These are phyloP conservation scores for Coniochaeta sp. DNA, from an alignment of 2,329 filamentous ascomycete genomes.

Conservation along the genomic window DNA sequence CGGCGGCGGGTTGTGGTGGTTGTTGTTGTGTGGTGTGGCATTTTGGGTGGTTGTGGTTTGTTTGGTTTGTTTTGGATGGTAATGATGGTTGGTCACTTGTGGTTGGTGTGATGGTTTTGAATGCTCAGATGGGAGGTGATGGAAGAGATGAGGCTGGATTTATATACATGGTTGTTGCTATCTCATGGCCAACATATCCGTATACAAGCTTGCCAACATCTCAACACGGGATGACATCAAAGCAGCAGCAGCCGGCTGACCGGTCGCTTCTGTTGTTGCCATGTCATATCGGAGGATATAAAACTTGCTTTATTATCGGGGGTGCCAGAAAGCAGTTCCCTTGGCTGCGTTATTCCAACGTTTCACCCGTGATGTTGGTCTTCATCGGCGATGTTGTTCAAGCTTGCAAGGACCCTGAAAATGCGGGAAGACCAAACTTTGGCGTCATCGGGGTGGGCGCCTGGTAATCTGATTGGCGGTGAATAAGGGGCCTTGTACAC, in stretches of 20 bases:
- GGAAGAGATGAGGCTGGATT: not conserved
- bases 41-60: slow-evolving; percentile 22
- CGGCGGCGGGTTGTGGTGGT: slow-evolving; percentile 34
- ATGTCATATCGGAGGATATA: not conserved
- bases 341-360: too few species aligned
- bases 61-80: slow-evolving; percentile 11
- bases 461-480: not conserved
- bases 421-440: not conserved
- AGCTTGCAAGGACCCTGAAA: not conserved
- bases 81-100: too few species aligned
- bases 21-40: slow-evolving; percentile 7
- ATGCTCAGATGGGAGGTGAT: not conserved
- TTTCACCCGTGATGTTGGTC: too few species aligned
- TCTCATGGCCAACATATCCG: not conserved
- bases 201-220: not conserved
- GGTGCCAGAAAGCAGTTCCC: too few species aligned
- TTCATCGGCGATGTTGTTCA: not conserved
- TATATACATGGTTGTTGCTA: not conserved
- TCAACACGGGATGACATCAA: not conserved
- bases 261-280: not conserved
- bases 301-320: slow-evolving; percentile 1
- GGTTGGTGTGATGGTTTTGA: not conserved
- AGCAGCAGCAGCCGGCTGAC: not conserved
- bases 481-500: not conserved
- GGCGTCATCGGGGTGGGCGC: not conserved